Base-by-base conservation (phyloP, 441 rosid genomes). In the Hura crepitans region DNA sequence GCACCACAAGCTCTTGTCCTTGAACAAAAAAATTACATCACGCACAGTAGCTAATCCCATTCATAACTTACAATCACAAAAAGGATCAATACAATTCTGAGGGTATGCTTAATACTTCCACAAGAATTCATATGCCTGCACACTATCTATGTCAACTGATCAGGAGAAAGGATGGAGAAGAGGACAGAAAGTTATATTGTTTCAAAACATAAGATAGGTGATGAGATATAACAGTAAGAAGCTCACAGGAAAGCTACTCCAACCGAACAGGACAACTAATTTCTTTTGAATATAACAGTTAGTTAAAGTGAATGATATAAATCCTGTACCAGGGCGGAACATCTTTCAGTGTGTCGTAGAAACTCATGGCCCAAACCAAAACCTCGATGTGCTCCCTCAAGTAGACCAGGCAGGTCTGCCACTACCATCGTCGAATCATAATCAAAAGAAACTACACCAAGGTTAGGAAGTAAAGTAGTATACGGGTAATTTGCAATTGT, bases 371-470 rank as follows among this genome's bases (percentile, higher is more conserved):
- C 98, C 74, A 93, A 82, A 78, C 96, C 98, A 65, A 88, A 93
- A 68, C 97, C 97, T 78, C 81, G 77, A 80, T 88, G 97, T 31
- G 98, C 98, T 79, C 98, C 97, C 88, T 89, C 97, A 65, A 91
- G 96, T 73, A 93, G 85, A 81, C 97, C 97, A 62, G 98, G 98
- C 49, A 93, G 86, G 85, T 93, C 98, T 20, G 98, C 97, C 14
- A 91, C 98, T 59, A 91, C 97, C 85, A 93, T 75, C 49, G 98
- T 89, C 68, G 96, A 80, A 73, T 91, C 92, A 66, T 87, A 91
- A 78, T 89, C 91, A 74, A 93, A 88, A 11, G 97, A 91, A 79
- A 93, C 95, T 62, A 93, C 91, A 45, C 95, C 98, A 18, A 89
- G 88, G 82, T 93, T 93, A 65, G 98, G 96, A 74, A 93, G 97